Conservation (phyloP, 768 basidiomycete genomes). For the Mycena rosella region DNA sequence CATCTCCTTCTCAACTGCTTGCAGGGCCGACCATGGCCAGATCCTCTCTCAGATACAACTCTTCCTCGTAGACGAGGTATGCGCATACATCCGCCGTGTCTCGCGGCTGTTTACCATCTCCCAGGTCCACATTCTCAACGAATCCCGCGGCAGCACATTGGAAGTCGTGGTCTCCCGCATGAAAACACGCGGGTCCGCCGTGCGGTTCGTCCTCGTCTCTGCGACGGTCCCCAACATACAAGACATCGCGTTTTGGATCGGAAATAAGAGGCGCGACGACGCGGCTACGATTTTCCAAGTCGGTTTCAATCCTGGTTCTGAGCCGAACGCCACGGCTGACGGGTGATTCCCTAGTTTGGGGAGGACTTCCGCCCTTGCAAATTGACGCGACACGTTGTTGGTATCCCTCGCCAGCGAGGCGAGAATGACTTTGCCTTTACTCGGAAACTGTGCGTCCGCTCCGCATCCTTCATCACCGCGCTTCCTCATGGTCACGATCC, state of each 20-base stretch:
- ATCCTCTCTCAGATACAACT: conserved; percentile 80
- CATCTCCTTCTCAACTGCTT: background rate
- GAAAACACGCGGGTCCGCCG: conserved; percentile 76
- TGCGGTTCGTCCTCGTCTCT: conserved; percentile 91
- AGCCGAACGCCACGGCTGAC: background rate
- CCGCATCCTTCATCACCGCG: background rate
- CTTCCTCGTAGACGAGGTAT: conserved; percentile 92
- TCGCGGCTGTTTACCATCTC: background rate
- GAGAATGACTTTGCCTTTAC: conserved; percentile 87
- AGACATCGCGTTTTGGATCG: conserved; percentile 93
- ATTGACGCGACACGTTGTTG: conserved; percentile 79
- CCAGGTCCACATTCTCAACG: conserved; percentile 94
- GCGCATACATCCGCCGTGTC: background rate
- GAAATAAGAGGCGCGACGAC: conserved; percentile 51
- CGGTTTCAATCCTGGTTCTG: conserved; percentile 3
- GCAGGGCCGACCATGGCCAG: conserved; percentile 72
- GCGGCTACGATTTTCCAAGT: conserved; percentile 82
- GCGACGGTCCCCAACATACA: conserved; percentile 95
- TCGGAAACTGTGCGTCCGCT: conserved; percentile 58
- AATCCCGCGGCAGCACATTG: conserved; percentile 89
- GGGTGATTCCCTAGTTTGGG: conserved; percentile 75
- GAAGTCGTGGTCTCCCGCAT: conserved; percentile 97
- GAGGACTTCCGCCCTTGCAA: conserved; percentile 93
- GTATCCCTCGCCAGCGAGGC: conserved; percentile 69
- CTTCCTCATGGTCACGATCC: background rate